Base-by-base conservation (phyloP, 345 rosid genomes). In the Linum usitatissimum region DNA sequence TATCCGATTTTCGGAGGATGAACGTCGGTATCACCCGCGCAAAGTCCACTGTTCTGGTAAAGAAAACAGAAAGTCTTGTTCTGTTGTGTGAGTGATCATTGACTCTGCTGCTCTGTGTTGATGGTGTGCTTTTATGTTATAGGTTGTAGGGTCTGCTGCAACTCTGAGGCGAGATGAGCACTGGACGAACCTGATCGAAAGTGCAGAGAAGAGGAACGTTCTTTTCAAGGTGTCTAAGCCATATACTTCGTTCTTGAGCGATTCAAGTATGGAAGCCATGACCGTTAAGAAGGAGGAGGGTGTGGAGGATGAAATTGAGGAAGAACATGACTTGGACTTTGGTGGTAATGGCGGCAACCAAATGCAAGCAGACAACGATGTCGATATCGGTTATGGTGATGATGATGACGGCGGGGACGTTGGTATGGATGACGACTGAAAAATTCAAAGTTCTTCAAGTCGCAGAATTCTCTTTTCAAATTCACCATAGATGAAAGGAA, bases 11-110 rank as follows among this genome's bases (percentile, higher is more conserved):
- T 69, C 78, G 94, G 65, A 83, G 97, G 62, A 93, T 93, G 99
- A 93, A 93, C 65, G 99, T 93, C 0, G 99, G 90, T 53, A 93
- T 93, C 55, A 87, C 99, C 39, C 80, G 96, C 51, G 96, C 99
- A 4, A 93, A 89, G 77, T 87, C 97, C 54, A 81, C 94, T 64
- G 87, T 93, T 20, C 81, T 93, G 90, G 99, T 93, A 78, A 66
- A 79, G 23, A 30, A 23, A 23, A 23, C 28, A 23, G 28, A 23
- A 2, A 31, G 40, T 6, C 64, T 45, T 31, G 14, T 39, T 23
- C 15, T 3, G 18, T 2, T 10, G 6, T 59, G 57, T 30, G 36
- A 36, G 55, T 57, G 40, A 57, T 23, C 28, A 23, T 23, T 23
- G 28, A 23, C 28, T 23, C 28, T 23, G 28, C 28, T 23, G 28